A percentile compares a stretch with the other conserved stretches of the same genome.
Evolutionary conservation across 2,329 filamentous ascomycete genomes (phyloP).

Genomic region (Leptographium flavum): DNA sequence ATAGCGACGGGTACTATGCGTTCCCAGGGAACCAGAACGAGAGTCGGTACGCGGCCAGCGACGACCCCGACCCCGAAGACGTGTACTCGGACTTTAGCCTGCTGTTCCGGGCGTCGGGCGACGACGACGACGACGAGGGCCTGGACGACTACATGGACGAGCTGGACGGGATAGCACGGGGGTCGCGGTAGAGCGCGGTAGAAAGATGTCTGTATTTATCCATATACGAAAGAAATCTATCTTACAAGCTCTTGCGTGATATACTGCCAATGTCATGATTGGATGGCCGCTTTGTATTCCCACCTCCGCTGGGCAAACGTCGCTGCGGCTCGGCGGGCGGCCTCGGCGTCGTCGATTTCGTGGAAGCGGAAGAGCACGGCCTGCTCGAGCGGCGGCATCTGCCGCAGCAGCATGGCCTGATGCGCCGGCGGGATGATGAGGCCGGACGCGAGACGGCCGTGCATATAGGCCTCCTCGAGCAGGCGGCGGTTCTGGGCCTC

Average conservation of each 20-base stretch:
- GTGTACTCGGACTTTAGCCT: conserved; percentile 42
- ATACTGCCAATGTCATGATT: not conserved
- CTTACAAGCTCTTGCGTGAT: not conserved
- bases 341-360: not conserved
- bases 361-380: conserved; percentile 5
- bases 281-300: not conserved
- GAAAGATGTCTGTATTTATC: not conserved
- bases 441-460: too few relatives aligned
- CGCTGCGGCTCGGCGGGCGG: not conserved
- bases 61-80: conserved; percentile 21
- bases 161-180: conserved; percentile 38
- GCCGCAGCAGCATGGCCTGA: not conserved
- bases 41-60: conserved; percentile 25
- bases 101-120: conserved; percentile 26
- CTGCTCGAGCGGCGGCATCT: conserved; percentile 5
- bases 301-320: not conserved
- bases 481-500: not conserved
- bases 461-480: conserved; percentile 1
- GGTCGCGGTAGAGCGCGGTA: conserved; percentile 9
- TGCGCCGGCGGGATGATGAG: not conserved
- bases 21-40: conserved; percentile 33
- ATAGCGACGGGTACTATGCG: conserved; percentile 30
- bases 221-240: not conserved
- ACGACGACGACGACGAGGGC: conserved; percentile 18
- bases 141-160: conserved; percentile 43